Evolutionary conservation across 2,329 filamentous ascomycete species (phyloP), one percentile per base, ranked within the genome.

Genomic region (Penicillium sp.): DNA sequence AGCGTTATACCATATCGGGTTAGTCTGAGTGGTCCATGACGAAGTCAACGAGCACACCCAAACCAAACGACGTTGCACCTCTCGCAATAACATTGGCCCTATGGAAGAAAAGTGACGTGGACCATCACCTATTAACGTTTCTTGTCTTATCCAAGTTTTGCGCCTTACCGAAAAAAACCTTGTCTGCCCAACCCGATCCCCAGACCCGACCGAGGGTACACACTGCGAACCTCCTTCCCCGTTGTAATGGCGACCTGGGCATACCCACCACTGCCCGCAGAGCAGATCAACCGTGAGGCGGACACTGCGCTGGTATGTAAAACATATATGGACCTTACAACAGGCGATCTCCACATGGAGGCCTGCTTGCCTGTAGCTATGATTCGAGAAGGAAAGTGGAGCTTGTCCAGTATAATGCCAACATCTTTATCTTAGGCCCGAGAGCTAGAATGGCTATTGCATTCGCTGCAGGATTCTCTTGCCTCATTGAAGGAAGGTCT

Each of bases 401-500:
- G 40, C 43, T 39, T 56, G 49, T 47, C 50, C 57, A 41, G 24
- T 46, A 51, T 42, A 28, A 46, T 48, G 45, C 51, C 45, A 49
- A 56, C 48, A 31, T 24, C 19, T 43, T 38, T 39, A 46, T 40
- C 53, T 43, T 66, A 78, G 76, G 70, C 73, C 46, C 72, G 71
- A 53, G 82, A 85, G 69, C 73, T 85, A 32, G 73, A 78, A 69
- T 85, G 82, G 82, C 75, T 85, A 28, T 72, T 85, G 19, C 67
- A 70, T 17, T 76, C 80, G 35, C 70, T 85, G 42, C 78, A 81
- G 61, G 77, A 80, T 45, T 82, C 80, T 24, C 72, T 85, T 44
- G 72, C 73, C 46, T 77, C 80, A 15, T 69, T 85, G 53, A 82
- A 83, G 61, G 76, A 78, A 56, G 88, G 88, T 52, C 80, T 97